These are phyloP conservation scores for Zoysia pacifica DNA, from an alignment of 176 grass and related monocot species.

Conservation along the genomic window DNA sequence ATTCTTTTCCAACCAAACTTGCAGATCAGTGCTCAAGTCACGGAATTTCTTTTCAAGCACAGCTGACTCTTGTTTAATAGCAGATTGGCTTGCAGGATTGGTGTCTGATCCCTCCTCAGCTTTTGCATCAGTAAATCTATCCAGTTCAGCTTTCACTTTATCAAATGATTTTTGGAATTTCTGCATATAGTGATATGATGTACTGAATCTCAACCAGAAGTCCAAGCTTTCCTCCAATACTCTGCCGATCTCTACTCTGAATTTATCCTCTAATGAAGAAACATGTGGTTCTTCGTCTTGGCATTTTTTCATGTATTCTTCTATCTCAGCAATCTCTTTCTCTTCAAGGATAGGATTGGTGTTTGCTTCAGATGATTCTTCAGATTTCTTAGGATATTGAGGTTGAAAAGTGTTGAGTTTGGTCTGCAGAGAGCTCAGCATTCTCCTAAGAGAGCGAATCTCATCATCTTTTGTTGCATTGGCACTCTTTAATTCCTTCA, in stretches of 20 bases:
- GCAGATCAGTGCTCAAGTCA: conserved; percentile 64
- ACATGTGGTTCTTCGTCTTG: conserved; percentile 29
- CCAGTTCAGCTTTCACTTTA: conserved; percentile 45
- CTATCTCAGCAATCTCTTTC: conserved; percentile 37
- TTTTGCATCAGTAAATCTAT: conserved; percentile 42
- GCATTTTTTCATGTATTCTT: conserved; percentile 52
- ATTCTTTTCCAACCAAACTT: conserved; percentile 81
- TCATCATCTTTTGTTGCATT: conserved; percentile 70
- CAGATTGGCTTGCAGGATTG: conserved; percentile 16
- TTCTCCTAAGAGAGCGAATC: conserved; percentile 60
- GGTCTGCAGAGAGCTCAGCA: conserved; percentile 58
- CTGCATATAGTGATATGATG: conserved; percentile 64
- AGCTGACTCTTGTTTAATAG: conserved; percentile 44
- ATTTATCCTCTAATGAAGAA: conserved; percentile 54
- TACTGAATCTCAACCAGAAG: conserved; percentile 79
- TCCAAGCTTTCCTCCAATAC: conserved; percentile 66
- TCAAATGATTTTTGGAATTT: conserved; percentile 63
- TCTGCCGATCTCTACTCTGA: conserved; percentile 56
- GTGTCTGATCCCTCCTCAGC: conserved; percentile 35
- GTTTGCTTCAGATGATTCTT: conserved; percentile 37
- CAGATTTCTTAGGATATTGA: conserved; percentile 37
- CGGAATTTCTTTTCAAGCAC: conserved; percentile 57
- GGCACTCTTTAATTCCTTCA: conserved; percentile 59
- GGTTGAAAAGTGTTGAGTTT: conserved; percentile 33
- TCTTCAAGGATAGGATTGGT: conserved; percentile 30